Evolutionary conservation across 371 early-diverging fungal genomes (phyloP).

Genomic region (Rhizopus sp.): DNA sequence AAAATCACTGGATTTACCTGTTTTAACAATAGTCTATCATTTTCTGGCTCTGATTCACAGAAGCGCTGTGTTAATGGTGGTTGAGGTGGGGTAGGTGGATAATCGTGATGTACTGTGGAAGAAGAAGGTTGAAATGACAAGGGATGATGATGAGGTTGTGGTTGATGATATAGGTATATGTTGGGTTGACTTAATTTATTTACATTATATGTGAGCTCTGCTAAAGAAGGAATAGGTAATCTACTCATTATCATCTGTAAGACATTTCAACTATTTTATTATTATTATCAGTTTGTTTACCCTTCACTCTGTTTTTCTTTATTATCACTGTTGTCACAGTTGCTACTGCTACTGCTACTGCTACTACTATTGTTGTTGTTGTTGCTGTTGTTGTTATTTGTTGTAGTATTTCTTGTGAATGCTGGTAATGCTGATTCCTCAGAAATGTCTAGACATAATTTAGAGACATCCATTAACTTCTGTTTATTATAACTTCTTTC

Average conservation of each 20-base stretch:
- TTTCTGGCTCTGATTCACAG: neutral
- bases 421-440: slow-evolving; percentile 5
- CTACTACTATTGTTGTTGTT: neutral
- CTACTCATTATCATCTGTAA: neutral
- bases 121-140: neutral
- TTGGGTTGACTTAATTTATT: neutral
- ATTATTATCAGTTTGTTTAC: neutral
- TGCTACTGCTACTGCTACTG: slow-evolving; percentile 7
- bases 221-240: slow-evolving; percentile 1
- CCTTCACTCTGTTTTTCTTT: neutral
- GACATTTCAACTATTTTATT: neutral
- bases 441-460: slow-evolving; percentile 19
- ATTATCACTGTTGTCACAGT: slow-evolving; percentile 4
- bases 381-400: neutral
- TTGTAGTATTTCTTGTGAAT: slow-evolving; percentile 1
- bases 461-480: slow-evolving; percentile 22
- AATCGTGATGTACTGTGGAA: too few relatives aligned
- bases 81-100: neutral
- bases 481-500: neutral
- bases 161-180: neutral
- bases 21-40: neutral
- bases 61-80: neutral
- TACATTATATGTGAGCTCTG: slow-evolving; percentile 1
- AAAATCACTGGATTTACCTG: neutral
- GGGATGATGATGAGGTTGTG: slow-evolving; percentile 1